phyloP scores from a whole-genome alignment of 2,329 filamentous ascomycete genomes.

The Botrytis sinoallii region DNA sequence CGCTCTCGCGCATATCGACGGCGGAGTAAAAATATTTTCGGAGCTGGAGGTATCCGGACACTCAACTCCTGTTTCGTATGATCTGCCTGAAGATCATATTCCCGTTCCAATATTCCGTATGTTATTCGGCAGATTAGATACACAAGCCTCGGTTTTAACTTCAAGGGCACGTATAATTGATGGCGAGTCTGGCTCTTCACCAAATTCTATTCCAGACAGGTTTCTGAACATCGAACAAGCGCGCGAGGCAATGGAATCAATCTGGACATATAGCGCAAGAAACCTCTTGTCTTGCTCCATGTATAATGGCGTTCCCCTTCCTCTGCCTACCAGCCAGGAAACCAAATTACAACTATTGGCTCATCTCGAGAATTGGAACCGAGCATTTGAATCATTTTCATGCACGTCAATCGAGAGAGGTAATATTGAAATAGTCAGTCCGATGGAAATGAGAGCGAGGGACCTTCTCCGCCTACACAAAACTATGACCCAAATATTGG shows the following conservation, averaged over 20 bases:
- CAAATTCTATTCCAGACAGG: background rate
- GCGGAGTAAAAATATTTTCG: slow-evolving; percentile 23
- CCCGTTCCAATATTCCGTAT: slow-evolving; percentile 21
- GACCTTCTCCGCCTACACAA: slow-evolving; percentile 9
- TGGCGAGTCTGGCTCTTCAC: background rate
- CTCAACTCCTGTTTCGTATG: too few relatives aligned
- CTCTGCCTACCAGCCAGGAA: background rate
- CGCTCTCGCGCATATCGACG: slow-evolving; percentile 25
- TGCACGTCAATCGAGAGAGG: background rate
- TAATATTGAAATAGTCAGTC: background rate
- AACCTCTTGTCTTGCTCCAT: slow-evolving; percentile 16
- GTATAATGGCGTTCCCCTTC: slow-evolving; percentile 11
- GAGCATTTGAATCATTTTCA: slow-evolving; percentile 2
- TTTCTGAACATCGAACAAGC: slow-evolving; percentile 3
- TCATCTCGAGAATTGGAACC: slow-evolving; percentile 7
- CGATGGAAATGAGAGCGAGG: background rate
- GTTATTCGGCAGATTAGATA: slow-evolving; percentile 24
- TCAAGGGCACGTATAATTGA: slow-evolving; percentile 12
- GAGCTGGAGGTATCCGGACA: slow-evolving; percentile 18
- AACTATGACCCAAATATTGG: slow-evolving; percentile 4
- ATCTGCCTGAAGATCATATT: slow-evolving; percentile 6
- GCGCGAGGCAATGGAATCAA: slow-evolving; percentile 14
- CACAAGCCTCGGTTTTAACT: slow-evolving; percentile 19
- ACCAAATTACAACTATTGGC: background rate
- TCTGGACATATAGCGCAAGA: slow-evolving; percentile 12